Conservation (phyloP, 805 yeast species). For the Ogataea trehalophila region DNA sequence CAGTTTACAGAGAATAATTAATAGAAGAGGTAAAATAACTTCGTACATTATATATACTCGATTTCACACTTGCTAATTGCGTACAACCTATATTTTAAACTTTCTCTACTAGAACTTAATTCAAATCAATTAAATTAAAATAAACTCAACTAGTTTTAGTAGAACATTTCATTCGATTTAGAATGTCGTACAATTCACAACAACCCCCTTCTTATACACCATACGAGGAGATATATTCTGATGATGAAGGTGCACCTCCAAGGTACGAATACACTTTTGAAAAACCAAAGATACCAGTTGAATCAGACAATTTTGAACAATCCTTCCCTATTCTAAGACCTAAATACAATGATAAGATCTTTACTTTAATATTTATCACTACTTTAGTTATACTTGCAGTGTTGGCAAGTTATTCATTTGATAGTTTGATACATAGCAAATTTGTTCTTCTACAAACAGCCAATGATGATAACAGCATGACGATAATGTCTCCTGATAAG, state of each 20-base stretch:
- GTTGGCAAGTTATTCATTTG: conserved; percentile 9
- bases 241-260: conserved; percentile 21
- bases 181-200: conserved; percentile 1
- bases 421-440: conserved; percentile 8
- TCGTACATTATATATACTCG: too few species aligned
- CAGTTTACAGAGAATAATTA: too few species aligned
- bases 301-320: conserved; percentile 49
- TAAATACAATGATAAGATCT: conserved; percentile 66
- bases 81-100: too few species aligned
- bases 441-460: neutral
- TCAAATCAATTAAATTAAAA: too few species aligned
- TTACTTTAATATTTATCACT: conserved; percentile 45
- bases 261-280: conserved; percentile 29
- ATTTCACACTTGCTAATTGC: too few species aligned
- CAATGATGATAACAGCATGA: conserved; percentile 1
- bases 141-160: too few species aligned
- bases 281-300: conserved; percentile 26
- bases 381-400: conserved; percentile 13
- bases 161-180: neutral
- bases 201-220: conserved; percentile 18
- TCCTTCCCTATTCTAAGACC: conserved; percentile 63
- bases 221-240: conserved; percentile 10
- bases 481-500: neutral
- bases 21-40: too few species aligned
- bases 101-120: too few species aligned